A percentile compares a stretch with the other conserved stretches of the same genome.
phyloP scores from a whole-genome alignment of 768 basidiomycete species.

The Cubamyces lactineus region DNA sequence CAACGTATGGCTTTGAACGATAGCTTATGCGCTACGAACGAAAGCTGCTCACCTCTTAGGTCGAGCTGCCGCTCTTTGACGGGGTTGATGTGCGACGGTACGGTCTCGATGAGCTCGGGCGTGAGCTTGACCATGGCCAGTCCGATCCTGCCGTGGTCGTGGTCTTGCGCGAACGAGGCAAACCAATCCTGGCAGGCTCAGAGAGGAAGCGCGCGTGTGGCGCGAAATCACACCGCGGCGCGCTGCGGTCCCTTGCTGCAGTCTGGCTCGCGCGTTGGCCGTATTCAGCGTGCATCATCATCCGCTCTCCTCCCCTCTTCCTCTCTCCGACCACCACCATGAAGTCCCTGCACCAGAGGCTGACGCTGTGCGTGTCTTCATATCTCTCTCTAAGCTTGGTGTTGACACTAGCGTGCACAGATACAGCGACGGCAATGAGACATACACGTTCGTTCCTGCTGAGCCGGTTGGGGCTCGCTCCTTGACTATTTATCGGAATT shows the following conservation, averaged over 20 bases:
- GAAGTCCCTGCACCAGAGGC: constrained; percentile 72
- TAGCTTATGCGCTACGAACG: background rate
- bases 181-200: constrained; percentile 4
- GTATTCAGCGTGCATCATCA: background rate
- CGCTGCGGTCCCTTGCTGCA: constrained; percentile 14
- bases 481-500: constrained; percentile 70
- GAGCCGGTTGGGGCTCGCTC: constrained; percentile 63
- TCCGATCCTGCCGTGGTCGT: constrained; percentile 32
- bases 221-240: constrained; percentile 26
- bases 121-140: constrained; percentile 74
- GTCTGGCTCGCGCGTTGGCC: constrained; percentile 22
- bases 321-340: constrained; percentile 46
- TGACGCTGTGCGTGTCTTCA: constrained; percentile 57
- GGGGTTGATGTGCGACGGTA: constrained; percentile 76
- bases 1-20: constrained; percentile 27
- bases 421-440: constrained; percentile 70
- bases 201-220: constrained; percentile 19
- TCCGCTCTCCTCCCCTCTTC: background rate
- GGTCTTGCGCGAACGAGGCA: constrained; percentile 22
- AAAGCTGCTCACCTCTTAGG: constrained; percentile 67
- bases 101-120: constrained; percentile 88
- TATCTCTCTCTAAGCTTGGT: background rate
- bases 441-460: constrained; percentile 79
- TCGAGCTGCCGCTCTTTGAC: constrained; percentile 91
- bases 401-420: constrained; percentile 41